These are phyloP conservation scores for Cladosporium sp. DNA, from an alignment of 2,329 filamentous ascomycete genomes.

Conservation along the genomic window DNA sequence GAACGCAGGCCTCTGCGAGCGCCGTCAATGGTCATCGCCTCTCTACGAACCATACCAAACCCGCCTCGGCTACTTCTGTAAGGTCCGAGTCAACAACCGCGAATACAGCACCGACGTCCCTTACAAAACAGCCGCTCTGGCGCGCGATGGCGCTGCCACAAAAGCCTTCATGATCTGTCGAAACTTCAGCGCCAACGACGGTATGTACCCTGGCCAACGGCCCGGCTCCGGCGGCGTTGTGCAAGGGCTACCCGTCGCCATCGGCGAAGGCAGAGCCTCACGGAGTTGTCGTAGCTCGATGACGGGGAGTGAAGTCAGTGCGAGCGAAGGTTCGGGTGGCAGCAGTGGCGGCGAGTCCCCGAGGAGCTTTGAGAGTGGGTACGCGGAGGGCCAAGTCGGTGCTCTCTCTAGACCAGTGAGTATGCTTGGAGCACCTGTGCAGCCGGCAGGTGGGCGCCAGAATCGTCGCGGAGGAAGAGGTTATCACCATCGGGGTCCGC, in stretches of 20 bases:
- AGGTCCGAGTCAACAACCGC: conserved; percentile 90
- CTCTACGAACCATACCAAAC: conserved; percentile 77
- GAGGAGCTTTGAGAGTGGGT: conserved; percentile 41
- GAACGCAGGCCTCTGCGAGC: conserved; percentile 78
- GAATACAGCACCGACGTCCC: conserved; percentile 89
- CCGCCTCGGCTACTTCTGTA: conserved; percentile 74
- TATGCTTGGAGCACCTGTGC: conserved; percentile 1
- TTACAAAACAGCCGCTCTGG: conserved; percentile 75
- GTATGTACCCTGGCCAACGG: conserved; percentile 65
- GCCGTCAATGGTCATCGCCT: conserved; percentile 89
- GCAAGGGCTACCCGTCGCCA: conserved; percentile 60
- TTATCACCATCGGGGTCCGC: background rate
- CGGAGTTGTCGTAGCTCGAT: conserved; percentile 34
- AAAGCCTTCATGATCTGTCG: conserved; percentile 96
- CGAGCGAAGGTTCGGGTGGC: conserved; percentile 37
- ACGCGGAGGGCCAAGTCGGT: conserved; percentile 31
- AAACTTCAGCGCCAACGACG: conserved; percentile 95
- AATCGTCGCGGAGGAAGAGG: background rate
- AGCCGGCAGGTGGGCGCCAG: background rate
- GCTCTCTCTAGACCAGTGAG: conserved; percentile 11
- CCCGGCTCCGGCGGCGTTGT: conserved; percentile 46
- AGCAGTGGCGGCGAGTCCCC: conserved; percentile 54
- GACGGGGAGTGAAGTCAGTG: conserved; percentile 25
- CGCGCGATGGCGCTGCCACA: conserved; percentile 90
- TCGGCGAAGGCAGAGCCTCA: conserved; percentile 51